Base-by-base conservation (phyloP, 2,329 filamentous ascomycete genomes). In the Zalaria obscura region DNA sequence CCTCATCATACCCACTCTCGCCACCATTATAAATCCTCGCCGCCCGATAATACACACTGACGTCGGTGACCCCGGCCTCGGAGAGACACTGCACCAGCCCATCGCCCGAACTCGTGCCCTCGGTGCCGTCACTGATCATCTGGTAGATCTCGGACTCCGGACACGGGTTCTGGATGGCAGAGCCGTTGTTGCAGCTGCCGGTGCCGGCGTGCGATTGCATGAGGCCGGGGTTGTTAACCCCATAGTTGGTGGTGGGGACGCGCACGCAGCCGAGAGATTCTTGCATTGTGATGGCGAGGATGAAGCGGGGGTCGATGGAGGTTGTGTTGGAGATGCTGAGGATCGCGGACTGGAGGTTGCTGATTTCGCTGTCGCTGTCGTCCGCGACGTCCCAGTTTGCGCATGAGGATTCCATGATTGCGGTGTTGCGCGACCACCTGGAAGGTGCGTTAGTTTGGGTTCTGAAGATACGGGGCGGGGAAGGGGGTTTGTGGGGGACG, bases 21-120 rank as follows among this genome's bases (percentile, higher is more conserved):
- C 69, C 69, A n/a, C 64, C 65, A 52, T 73, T 72, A 57, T 72
- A 72, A 31, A 65, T 61, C 29, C 68, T 57, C n/a, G 67, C 64
- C 0, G 64, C 67, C 38, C 56, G 60, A 52, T 70, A 72, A 54
- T 60, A 70, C 36, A 58, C 61, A 39, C 55, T 52, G 33, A 56
- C 58, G 42, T 60, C 56, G 5, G 47, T 32, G 4, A 34, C 39
- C 4, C 50, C 52, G 10, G 55, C 43, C 42, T 56, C 36, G 25
- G 49, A 50, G 35, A 67, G 47, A 40, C 54, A 56, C 45, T 67
- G 62, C 33, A 55, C 54, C 9, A 72, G 54, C 1, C 67, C 68
- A 25, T 65, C 62, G 4, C 64, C 65, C 11, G 54, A 50, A 4
- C 54, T 41, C 5, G 66, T 65, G 28, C 68, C 67, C 4, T 50